Conservation (phyloP, 2,329 filamentous ascomycete species). For the Fusarium sp. region DNA sequence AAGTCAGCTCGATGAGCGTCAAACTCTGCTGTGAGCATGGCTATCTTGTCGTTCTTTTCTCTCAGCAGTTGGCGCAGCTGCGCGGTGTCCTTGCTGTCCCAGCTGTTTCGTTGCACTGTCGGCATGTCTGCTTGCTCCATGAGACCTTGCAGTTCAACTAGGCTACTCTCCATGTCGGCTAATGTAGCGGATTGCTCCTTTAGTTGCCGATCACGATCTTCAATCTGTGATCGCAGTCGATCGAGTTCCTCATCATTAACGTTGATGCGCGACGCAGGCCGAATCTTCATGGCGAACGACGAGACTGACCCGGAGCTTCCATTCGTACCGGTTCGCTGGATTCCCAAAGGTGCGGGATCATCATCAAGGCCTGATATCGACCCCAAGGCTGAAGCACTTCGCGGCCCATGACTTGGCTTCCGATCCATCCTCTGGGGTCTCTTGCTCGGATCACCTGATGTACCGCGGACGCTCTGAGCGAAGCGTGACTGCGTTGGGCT, state of each 20-base stretch:
- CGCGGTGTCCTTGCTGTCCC: conserved; percentile 76
- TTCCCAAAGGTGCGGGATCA: conserved; percentile 63
- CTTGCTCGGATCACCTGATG: conserved; percentile 71
- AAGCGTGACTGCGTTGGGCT: conserved; percentile 65
- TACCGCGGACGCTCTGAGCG: conserved; percentile 71
- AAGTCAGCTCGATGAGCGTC: conserved; percentile 96
- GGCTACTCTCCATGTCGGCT: conserved; percentile 87
- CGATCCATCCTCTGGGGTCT: conserved; percentile 58
- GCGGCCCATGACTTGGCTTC: conserved; percentile 63
- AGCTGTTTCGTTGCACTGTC: conserved; percentile 56
- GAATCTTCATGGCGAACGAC: conserved; percentile 63
- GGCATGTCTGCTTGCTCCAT: conserved; percentile 67
- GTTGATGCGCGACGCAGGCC: conserved; percentile 63
- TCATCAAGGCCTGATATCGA: conserved; percentile 65
- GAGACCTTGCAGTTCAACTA: conserved; percentile 79
- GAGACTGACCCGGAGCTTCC: conserved; percentile 65
- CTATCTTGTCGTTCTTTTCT: conserved; percentile 98
- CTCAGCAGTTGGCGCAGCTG: conserved; percentile 85
- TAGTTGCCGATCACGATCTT: conserved; percentile 88
- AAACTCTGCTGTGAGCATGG: conserved; percentile 91
- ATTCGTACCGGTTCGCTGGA: conserved; percentile 64
- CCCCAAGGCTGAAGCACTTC: conserved; percentile 70
- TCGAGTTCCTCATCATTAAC: conserved; percentile 77
- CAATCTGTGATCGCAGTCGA: conserved; percentile 76
- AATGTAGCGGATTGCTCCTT: conserved; percentile 86